Conservation (phyloP, 768 basidiomycete species). For the Tricholoma terreum region DNA sequence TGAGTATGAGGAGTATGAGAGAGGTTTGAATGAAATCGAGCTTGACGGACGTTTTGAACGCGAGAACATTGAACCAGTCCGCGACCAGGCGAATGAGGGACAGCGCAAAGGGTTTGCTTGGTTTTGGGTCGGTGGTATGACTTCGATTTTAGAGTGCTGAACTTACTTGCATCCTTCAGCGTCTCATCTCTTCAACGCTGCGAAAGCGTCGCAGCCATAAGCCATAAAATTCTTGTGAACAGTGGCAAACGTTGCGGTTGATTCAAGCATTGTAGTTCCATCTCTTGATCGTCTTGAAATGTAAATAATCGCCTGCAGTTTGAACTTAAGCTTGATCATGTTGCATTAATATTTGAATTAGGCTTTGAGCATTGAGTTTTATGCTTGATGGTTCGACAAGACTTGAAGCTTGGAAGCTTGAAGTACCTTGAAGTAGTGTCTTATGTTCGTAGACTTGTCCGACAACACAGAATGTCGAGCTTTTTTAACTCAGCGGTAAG, state of each 20-base stretch:
- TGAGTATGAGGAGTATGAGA: background rate
- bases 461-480: too few relatives aligned
- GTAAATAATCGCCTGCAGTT: too few relatives aligned
- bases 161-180: background rate
- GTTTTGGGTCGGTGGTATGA: background rate
- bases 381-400: too few relatives aligned
- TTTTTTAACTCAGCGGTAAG: too few relatives aligned
- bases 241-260: background rate
- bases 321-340: too few relatives aligned
- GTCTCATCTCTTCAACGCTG: background rate
- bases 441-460: background rate
- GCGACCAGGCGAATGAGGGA: background rate
- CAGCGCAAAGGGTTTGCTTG: background rate
- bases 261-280: background rate
- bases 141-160: background rate
- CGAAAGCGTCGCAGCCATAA: background rate
- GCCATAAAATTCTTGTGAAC: background rate
- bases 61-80: background rate
- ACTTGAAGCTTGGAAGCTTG: background rate
- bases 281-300: background rate
- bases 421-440: background rate
- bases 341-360: too few relatives aligned
- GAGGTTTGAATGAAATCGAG: background rate
- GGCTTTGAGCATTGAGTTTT: too few relatives aligned
- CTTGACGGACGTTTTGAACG: background rate